Percentiles rank a stretch among this genome's conserved stretches.
Evolutionary conservation across 2,329 filamentous ascomycete species (phyloP).

Genomic region (Nothopassalora personata): DNA sequence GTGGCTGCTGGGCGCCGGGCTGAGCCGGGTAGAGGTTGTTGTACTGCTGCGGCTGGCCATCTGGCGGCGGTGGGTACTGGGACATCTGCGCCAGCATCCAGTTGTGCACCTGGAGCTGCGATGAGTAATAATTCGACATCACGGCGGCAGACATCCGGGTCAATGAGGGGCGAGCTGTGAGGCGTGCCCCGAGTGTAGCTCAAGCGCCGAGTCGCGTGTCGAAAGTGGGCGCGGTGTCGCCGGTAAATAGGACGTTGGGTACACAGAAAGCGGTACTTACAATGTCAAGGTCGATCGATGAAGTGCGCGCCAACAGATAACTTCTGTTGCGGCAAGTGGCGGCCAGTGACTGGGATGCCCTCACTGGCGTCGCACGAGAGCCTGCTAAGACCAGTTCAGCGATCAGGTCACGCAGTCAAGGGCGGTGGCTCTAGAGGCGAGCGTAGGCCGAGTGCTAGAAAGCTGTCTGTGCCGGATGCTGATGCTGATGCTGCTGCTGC

Average conservation of each 20-base stretch:
- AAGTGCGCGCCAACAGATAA: conserved; percentile 19
- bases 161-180: conserved; percentile 9
- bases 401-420: conserved; percentile 18
- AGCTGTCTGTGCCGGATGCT: not conserved
- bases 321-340: conserved; percentile 22
- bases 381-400: conserved; percentile 16
- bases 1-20: conserved; percentile 28
- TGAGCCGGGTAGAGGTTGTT: conserved; percentile 29
- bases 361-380: conserved; percentile 23
- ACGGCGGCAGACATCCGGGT: conserved; percentile 30
- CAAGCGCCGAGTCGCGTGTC: conserved; percentile 19
- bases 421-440: conserved; percentile 11
- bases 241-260: conserved; percentile 23
- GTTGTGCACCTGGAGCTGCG: conserved; percentile 30
- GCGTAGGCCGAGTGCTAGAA: conserved; percentile 1
- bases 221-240: conserved; percentile 20
- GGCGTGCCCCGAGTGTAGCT: conserved; percentile 15
- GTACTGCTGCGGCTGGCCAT: conserved; percentile 33
- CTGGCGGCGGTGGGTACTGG: conserved; percentile 30
- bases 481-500: not conserved
- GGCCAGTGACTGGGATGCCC: conserved; percentile 21
- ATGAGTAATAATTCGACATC: conserved; percentile 32
- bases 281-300: conserved; percentile 17
- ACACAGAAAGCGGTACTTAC: conserved; percentile 21
- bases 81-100: conserved; percentile 35